Percentiles rank a stretch among this genome's conserved stretches.
These are phyloP conservation scores for Tanozyma kutaoensis DNA, from an alignment of 805 yeast species.

Conservation along the genomic window DNA sequence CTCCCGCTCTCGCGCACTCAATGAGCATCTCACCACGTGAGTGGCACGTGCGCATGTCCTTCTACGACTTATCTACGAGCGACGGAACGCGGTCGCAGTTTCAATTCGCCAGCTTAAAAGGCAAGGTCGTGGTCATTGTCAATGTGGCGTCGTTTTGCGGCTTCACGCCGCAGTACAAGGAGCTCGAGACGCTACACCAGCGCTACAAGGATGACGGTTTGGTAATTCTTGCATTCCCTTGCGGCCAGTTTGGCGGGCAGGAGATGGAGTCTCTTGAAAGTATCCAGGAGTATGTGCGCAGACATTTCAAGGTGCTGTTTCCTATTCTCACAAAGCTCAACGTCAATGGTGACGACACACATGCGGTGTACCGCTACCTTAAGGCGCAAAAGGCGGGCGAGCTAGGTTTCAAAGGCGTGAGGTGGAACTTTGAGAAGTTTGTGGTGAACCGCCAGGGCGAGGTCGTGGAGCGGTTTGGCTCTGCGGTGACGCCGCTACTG, in stretches of 20 bases:
- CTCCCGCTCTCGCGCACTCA: neutral
- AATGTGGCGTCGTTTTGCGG: conserved; percentile 12
- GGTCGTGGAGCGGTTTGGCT: conserved; percentile 48
- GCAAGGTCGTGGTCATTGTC: conserved; percentile 12
- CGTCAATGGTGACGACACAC: conserved; percentile 22
- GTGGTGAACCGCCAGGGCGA: conserved; percentile 42
- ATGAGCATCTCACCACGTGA: neutral
- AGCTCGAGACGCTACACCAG: neutral
- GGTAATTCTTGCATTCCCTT: conserved; percentile 72
- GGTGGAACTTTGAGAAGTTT: conserved; percentile 78
- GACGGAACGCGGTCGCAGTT: conserved; percentile 1
- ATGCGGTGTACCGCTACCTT: conserved; percentile 15
- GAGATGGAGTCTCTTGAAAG: conserved; percentile 49
- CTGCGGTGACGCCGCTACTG: conserved; percentile 53
- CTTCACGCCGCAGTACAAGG: conserved; percentile 2
- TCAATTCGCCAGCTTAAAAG: conserved; percentile 5
- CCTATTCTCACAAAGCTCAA: conserved; percentile 22
- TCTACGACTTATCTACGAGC: neutral
- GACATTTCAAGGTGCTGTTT: conserved; percentile 18
- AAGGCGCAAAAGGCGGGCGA: conserved; percentile 13
- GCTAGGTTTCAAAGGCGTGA: conserved; percentile 31
- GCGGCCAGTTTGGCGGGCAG: conserved; percentile 79
- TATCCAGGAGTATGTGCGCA: conserved; percentile 9
- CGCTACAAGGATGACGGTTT: conserved; percentile 42
- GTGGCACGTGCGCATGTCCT: neutral